phyloP scores from a whole-genome alignment of 1,284 basidiomycete species.

The Ceratobasidium sp. region DNA sequence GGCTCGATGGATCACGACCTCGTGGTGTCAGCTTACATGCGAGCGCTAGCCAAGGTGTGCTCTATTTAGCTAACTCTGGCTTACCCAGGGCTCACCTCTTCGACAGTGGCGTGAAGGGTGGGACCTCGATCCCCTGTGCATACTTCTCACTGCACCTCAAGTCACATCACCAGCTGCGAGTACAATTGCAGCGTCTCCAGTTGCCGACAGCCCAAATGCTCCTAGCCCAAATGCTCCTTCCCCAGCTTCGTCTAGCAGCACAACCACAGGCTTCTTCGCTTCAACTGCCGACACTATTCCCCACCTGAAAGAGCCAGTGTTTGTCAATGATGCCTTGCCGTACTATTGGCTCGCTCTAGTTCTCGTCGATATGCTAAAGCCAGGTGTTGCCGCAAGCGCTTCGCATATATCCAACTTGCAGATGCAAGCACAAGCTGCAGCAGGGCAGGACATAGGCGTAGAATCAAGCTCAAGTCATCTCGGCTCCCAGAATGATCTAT shows the following conservation, averaged over 20 bases:
- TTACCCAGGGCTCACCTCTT: background rate
- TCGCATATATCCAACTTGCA: slow-evolving; percentile 14
- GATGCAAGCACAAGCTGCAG: background rate
- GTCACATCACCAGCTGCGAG: slow-evolving; percentile 2
- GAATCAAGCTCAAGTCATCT: background rate
- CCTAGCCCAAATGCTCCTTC: background rate
- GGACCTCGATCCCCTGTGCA: slow-evolving; percentile 57
- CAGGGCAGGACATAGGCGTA: background rate
- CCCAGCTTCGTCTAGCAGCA: background rate
- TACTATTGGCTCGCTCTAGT: slow-evolving; percentile 58
- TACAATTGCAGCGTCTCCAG: slow-evolving; percentile 7
- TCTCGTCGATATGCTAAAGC: slow-evolving; percentile 52
- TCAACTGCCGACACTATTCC: slow-evolving; percentile 25
- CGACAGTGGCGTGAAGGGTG: slow-evolving; percentile 57
- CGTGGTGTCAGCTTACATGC: slow-evolving; percentile 28
- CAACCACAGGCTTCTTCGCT: slow-evolving; percentile 20
- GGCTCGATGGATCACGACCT: slow-evolving; percentile 15
- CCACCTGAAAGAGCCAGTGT: slow-evolving; percentile 40
- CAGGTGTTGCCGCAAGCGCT: slow-evolving; percentile 24
- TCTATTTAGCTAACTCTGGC: background rate
- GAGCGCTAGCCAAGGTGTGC: slow-evolving; percentile 34
- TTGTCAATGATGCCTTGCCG: slow-evolving; percentile 55
- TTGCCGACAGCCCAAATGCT: background rate
- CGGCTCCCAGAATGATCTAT: background rate
- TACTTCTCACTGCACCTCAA: slow-evolving; percentile 31